phyloP scores from a whole-genome alignment of 768 basidiomycete genomes.

The Tulasnella sp. region DNA sequence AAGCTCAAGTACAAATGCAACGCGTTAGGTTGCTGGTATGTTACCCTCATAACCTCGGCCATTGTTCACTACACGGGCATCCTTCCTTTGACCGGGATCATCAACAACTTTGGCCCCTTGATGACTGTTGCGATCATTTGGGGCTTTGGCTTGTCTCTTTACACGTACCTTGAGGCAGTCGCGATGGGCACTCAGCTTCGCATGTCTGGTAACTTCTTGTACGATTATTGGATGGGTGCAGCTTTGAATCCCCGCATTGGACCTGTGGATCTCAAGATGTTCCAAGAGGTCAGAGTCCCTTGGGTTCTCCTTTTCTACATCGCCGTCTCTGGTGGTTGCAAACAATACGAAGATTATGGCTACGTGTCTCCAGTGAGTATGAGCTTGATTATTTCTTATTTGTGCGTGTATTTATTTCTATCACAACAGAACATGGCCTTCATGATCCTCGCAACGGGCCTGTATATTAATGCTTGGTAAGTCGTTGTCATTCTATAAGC shows the following conservation, averaged over 20 bases:
- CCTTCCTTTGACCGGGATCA: conserved; percentile 87
- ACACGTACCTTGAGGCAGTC: conserved; percentile 69
- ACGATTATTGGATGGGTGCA: conserved; percentile 96
- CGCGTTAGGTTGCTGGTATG: conserved; percentile 72
- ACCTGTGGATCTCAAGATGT: conserved; percentile 93
- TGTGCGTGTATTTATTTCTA: neutral
- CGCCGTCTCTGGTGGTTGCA: conserved; percentile 81
- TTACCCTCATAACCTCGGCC: conserved; percentile 61
- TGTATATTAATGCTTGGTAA: conserved; percentile 61
- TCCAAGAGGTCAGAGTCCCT: conserved; percentile 91
- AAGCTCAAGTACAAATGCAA: conserved; percentile 96
- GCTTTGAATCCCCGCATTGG: conserved; percentile 87
- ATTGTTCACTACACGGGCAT: conserved; percentile 63
- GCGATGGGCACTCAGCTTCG: conserved; percentile 68
- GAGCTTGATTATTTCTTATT: neutral
- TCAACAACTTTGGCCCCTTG: conserved; percentile 90
- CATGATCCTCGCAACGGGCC: conserved; percentile 87
- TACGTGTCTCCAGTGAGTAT: conserved; percentile 77
- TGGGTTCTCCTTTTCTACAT: conserved; percentile 95
- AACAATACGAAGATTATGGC: conserved; percentile 87
- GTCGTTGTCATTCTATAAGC: no score
- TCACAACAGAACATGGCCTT: conserved; percentile 82
- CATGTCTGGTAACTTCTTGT: conserved; percentile 90
- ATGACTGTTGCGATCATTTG: conserved; percentile 94
- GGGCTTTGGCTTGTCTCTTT: conserved; percentile 68